phyloP scores from a whole-genome alignment of 345 rosid genomes.

The Hirschfeldia incana region DNA sequence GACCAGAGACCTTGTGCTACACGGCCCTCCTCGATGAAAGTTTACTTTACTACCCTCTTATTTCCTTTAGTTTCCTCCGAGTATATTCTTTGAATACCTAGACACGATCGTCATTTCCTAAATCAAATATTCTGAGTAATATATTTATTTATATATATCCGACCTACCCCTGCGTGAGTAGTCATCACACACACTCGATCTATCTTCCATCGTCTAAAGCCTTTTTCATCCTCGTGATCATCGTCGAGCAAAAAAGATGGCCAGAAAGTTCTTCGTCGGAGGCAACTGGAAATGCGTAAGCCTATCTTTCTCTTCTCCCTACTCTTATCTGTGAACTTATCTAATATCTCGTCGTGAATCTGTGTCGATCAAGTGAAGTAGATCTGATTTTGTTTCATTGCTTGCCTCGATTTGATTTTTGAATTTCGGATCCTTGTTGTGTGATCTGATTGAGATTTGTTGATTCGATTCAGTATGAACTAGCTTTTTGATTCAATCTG shows the following conservation, averaged over 20 bases:
- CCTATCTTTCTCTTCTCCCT: neutral
- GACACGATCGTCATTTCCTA: constrained; percentile 5
- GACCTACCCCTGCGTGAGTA: constrained; percentile 18
- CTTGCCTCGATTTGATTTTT: neutral
- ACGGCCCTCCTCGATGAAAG: neutral
- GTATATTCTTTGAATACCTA: constrained; percentile 19
- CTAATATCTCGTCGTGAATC: constrained; percentile 3
- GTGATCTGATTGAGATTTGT: neutral
- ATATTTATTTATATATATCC: constrained; percentile 9
- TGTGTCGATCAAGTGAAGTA: constrained; percentile 14
- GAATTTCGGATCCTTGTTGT: neutral
- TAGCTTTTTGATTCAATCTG: neutral
- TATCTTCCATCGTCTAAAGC: constrained; percentile 5
- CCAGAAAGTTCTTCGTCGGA: constrained; percentile 84
- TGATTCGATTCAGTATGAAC: neutral
- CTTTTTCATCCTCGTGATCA: constrained; percentile 19
- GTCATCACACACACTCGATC: constrained; percentile 30
- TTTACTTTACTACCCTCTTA: constrained; percentile 1
- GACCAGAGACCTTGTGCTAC: constrained; percentile 34
- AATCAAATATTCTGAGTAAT: neutral
- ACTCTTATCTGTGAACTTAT: neutral
- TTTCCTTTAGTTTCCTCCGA: neutral
- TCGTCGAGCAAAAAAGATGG: constrained; percentile 47
- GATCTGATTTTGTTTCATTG: neutral
- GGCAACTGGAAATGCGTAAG: constrained; percentile 99